phyloP scores from a whole-genome alignment of 1,284 basidiomycete species.

The Ceratobasidium sp. region DNA sequence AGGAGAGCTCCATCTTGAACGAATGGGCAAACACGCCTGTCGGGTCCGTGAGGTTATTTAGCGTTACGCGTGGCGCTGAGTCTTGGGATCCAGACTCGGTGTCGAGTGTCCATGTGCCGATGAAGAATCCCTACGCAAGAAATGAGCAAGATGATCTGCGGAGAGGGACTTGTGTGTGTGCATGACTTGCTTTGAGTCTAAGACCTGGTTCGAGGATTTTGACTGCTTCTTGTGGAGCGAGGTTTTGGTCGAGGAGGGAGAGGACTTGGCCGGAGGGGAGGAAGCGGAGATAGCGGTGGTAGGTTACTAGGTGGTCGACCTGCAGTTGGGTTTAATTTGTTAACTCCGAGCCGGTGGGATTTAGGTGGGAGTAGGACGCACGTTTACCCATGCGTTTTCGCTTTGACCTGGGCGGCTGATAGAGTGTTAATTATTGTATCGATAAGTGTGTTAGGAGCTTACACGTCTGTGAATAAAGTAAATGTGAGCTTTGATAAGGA shows the following conservation, averaged over 20 bases:
- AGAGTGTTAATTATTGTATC: conserved; percentile 45
- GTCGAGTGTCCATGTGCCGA: conserved; percentile 75
- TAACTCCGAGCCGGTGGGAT: conserved; percentile 22
- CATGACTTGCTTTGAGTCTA: conserved; percentile 88
- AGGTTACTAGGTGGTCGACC: conserved; percentile 75
- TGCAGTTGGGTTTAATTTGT: conserved; percentile 27
- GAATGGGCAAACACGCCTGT: conserved; percentile 68
- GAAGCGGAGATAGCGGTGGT: conserved; percentile 89
- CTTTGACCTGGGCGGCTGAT: conserved; percentile 80
- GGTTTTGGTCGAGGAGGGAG: conserved; percentile 82
- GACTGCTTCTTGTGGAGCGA: conserved; percentile 79
- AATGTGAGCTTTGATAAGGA: conserved; percentile 1
- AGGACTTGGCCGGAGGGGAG: conserved; percentile 88
- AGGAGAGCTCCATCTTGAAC: conserved; percentile 85
- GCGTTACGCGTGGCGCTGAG: conserved; percentile 65
- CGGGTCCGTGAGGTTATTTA: conserved; percentile 74
- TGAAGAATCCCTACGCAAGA: conserved; percentile 70
- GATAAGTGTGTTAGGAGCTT: conserved; percentile 53
- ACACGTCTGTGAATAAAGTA: conserved; percentile 64
- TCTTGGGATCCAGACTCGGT: not conserved
- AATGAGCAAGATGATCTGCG: conserved; percentile 22
- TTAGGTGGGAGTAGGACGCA: conserved; percentile 59
- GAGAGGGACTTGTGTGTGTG: no score
- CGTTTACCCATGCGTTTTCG: conserved; percentile 86
- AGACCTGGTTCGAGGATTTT: conserved; percentile 80